Evolutionary conservation across 1,139 yeast species (phyloP).

Genomic region (Suhomyces kunorum): DNA sequence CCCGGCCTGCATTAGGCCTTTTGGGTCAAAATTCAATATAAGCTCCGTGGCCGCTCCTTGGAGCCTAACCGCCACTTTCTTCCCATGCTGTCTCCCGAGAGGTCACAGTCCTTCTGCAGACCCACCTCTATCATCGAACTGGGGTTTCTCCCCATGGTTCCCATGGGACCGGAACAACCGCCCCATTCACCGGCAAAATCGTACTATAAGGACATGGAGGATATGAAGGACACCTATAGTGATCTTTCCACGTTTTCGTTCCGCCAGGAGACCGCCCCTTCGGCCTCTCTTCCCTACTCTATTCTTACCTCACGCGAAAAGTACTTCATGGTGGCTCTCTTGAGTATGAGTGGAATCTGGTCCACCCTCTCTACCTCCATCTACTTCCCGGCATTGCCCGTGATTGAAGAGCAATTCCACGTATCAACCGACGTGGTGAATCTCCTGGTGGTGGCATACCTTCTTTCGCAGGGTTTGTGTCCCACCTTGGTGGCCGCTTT

Average conservation of each 20-base stretch:
- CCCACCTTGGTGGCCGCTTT: conserved; percentile 36
- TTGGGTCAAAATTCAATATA: not conserved
- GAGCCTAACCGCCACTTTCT: not conserved
- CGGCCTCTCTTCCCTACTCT: conserved; percentile 15
- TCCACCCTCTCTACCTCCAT: conserved; percentile 71
- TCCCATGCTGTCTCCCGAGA: not conserved
- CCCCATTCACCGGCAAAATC: not conserved
- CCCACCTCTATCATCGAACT: conserved; percentile 7
- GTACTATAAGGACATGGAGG: conserved; percentile 4
- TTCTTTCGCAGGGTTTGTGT: conserved; percentile 63
- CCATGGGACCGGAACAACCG: not conserved
- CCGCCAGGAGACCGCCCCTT: conserved; percentile 1
- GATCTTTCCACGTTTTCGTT: not conserved
- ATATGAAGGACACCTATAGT: not conserved
- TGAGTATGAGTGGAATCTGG: conserved; percentile 46
- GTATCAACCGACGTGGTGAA: conserved; percentile 59
- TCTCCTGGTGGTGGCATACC: conserved; percentile 68
- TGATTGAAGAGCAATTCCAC: conserved; percentile 51
- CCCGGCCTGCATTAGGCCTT: too few relatives aligned
- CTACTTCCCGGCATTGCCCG: conserved; percentile 70
- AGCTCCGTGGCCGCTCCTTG: not conserved
- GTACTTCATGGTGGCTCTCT: conserved; percentile 22
- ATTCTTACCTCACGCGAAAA: conserved; percentile 21
- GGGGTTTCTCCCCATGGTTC: conserved; percentile 8
- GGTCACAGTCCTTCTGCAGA: not conserved